These are phyloP conservation scores for Dictyostelium discoideum DNA, from an alignment of 78 protist species.

Conservation along the genomic window DNA sequence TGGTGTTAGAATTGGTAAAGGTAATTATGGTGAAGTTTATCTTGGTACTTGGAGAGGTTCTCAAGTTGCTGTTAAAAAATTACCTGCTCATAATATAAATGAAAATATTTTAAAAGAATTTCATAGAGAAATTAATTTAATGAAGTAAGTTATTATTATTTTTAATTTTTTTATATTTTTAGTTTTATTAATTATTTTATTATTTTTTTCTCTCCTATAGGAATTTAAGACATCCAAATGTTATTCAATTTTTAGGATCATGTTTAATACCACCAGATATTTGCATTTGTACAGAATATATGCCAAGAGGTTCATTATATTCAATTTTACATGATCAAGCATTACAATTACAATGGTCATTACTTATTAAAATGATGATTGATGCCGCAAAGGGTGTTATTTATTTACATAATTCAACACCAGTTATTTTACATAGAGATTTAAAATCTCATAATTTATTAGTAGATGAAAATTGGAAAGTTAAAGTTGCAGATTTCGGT, in stretches of 20 bases:
- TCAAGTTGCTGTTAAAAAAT: constrained; percentile 81
- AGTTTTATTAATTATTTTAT: neutral
- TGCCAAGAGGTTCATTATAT: constrained; percentile 80
- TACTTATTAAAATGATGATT: constrained; percentile 17
- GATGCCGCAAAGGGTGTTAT: constrained; percentile 76
- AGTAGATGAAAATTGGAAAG: constrained; percentile 84
- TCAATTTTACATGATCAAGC: constrained; percentile 39
- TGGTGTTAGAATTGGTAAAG: constrained; percentile 78
- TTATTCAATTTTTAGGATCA: constrained; percentile 83
- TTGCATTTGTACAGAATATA: constrained; percentile 83
- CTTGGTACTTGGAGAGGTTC: constrained; percentile 74
- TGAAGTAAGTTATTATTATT: constrained; percentile 32
- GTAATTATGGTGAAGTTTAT: constrained; percentile 82
- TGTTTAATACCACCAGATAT: constrained; percentile 79
- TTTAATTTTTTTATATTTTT: neutral
- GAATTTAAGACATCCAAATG: constrained; percentile 81
- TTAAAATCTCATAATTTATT: constrained; percentile 83
- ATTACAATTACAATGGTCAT: neutral
- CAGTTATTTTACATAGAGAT: constrained; percentile 82
- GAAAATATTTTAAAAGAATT: constrained; percentile 70
- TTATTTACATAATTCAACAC: constrained; percentile 79
- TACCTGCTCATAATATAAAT: constrained; percentile 67
- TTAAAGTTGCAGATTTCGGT: constrained; percentile 87
- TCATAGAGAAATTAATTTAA: constrained; percentile 64
- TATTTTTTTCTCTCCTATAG: neutral